A percentile compares a stretch with the other conserved stretches of the same genome.
phyloP scores from a whole-genome alignment of 345 rosid species.

The Fremontodendron californicum region DNA sequence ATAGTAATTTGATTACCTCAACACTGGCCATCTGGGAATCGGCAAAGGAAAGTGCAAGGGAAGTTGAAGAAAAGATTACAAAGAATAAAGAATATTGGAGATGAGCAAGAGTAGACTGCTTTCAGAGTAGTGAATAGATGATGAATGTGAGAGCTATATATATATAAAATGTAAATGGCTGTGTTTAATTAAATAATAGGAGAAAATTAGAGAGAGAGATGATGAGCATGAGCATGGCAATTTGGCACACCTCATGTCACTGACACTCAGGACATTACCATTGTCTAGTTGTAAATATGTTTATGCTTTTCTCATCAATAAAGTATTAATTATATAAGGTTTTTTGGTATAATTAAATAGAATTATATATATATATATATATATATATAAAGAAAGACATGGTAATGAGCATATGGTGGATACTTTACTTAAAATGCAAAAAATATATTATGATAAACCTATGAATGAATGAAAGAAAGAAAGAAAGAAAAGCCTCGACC shows the following conservation, averaged over 20 bases:
- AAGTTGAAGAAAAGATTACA: neutral
- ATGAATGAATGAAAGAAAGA: too few relatives aligned
- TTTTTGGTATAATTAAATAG: neutral
- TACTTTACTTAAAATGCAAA: neutral
- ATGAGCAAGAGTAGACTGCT: slow-evolving; percentile 16
- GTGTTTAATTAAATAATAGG: neutral
- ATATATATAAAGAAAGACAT: neutral
- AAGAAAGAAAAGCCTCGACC: too few relatives aligned
- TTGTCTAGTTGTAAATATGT: slow-evolving; percentile 31
- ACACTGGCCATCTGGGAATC: slow-evolving; percentile 57
- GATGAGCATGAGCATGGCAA: neutral
- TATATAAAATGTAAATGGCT: slow-evolving; percentile 23
- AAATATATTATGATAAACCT: too few relatives aligned
- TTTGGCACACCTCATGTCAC: slow-evolving; percentile 24
- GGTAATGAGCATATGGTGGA: slow-evolving; percentile 23
- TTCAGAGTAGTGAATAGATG: slow-evolving; percentile 24
- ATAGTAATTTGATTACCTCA: slow-evolving; percentile 41
- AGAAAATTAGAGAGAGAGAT: neutral
- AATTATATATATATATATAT: neutral
- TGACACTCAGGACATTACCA: slow-evolving; percentile 30
- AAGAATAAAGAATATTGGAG: neutral
- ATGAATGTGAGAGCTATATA: slow-evolving; percentile 19
- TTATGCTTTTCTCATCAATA: neutral
- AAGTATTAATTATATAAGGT: slow-evolving; percentile 16
- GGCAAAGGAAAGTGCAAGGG: neutral